Conservation (phyloP, 495 filamentous ascomycete genomes). For the Articulospora tetracladia region DNA sequence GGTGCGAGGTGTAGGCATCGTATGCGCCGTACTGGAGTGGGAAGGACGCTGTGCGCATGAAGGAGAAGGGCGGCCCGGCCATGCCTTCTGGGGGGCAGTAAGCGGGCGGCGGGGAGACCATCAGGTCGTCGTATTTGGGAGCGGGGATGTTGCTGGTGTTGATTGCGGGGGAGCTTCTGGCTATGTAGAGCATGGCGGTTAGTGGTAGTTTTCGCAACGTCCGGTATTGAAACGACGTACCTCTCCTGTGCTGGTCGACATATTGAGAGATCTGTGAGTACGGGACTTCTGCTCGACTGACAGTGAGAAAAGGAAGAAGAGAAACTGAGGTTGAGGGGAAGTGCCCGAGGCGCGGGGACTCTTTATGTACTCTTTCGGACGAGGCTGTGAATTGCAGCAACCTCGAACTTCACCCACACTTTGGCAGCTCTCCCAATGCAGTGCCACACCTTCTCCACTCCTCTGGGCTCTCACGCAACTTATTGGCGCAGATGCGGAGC, state of each 20-base stretch:
- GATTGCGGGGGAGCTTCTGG: not conserved
- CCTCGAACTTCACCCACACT: not conserved
- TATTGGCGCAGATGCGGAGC: not conserved
- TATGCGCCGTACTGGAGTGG: not conserved
- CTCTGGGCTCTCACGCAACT: no score
- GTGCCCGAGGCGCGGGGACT: not conserved
- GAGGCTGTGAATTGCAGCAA: not conserved
- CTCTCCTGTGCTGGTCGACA: not conserved
- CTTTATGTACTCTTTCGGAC: not conserved
- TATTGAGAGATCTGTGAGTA: not conserved
- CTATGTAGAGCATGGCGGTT: no score
- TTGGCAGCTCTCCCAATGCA: not conserved
- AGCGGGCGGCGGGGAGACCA: not conserved
- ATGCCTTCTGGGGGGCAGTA: not conserved
- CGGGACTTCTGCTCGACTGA: not conserved
- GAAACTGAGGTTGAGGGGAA: not conserved
- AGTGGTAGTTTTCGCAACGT: no score
- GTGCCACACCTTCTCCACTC: no score
- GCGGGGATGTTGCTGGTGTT: not conserved
- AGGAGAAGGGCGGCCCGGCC: not conserved
- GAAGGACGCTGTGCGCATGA: not conserved
- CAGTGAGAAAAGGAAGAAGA: not conserved
- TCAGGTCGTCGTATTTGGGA: not conserved
- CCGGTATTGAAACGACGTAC: not conserved
- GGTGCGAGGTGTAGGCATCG: not conserved